Evolutionary conservation across 495 filamentous ascomycete species (phyloP).

Genomic region (Penicillium crystallinum): DNA sequence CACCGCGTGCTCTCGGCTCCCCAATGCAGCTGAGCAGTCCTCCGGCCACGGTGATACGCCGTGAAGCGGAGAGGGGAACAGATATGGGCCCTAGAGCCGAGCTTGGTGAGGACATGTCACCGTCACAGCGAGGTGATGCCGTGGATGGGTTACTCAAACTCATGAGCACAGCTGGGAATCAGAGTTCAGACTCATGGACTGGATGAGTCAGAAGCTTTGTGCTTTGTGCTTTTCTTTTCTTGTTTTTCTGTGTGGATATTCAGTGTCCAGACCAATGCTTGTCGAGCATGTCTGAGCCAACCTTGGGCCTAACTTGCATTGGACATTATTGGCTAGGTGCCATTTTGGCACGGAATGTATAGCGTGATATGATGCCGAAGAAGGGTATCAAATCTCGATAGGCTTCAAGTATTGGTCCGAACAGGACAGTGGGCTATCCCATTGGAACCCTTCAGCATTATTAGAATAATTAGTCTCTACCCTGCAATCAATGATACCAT

Average conservation of each 20-base stretch:
- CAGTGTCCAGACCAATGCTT: not conserved
- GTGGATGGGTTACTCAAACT: slow-evolving; percentile 40
- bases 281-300: not conserved
- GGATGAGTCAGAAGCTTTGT: slow-evolving; percentile 4
- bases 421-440: slow-evolving; percentile 1
- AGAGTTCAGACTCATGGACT: slow-evolving; percentile 17
- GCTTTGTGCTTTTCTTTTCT: not conserved
- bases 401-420: not conserved
- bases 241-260: not conserved
- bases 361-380: not conserved
- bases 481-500: slow-evolving; percentile 26
- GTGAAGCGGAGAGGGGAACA: slow-evolving; percentile 6
- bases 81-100: slow-evolving; percentile 9
- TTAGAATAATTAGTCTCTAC: slow-evolving; percentile 9
- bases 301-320: not conserved
- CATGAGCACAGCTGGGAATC: slow-evolving; percentile 30
- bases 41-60: slow-evolving; percentile 25
- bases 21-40: slow-evolving; percentile 40
- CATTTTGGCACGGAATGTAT: not conserved
- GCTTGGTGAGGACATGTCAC: slow-evolving; percentile 13
- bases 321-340: not conserved
- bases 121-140: slow-evolving; percentile 37
- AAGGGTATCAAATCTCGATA: not conserved
- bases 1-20: slow-evolving; percentile 18
- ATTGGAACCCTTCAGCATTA: slow-evolving; percentile 14